Evolutionary conservation across 306 rosid genomes (phyloP).

Genomic region (Biancaea sappan): DNA sequence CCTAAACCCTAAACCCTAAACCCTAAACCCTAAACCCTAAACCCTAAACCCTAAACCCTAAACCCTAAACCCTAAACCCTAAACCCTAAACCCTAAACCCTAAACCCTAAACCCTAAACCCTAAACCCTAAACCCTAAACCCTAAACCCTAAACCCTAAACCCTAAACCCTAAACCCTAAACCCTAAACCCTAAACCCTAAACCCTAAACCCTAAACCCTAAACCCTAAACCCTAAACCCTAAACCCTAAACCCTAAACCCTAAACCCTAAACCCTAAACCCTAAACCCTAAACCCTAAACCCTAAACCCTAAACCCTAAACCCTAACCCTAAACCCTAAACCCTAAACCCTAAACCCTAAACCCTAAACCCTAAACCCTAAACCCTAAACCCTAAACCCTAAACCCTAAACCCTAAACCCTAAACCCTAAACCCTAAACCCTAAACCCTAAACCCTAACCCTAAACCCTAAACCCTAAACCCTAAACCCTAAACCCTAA

Average conservation of each 20-base stretch:
- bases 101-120: conserved; percentile 21
- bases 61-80: conserved; percentile 21
- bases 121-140: conserved; percentile 17
- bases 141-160: not conserved
- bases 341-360: not conserved
- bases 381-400: conserved; percentile 4
- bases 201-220: not conserved
- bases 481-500: not conserved
- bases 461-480: not conserved
- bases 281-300: not conserved
- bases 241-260: conserved; percentile 10
- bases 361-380: not conserved
- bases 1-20: conserved; percentile 1
- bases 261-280: conserved; percentile 3
- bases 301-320: conserved; percentile 4
- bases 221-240: not conserved
- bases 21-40: not conserved
- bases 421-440: not conserved
- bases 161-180: conserved; percentile 13
- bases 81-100: conserved; percentile 17
- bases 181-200: conserved; percentile 5
- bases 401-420: not conserved
- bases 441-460: not conserved
- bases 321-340: conserved; percentile 14
- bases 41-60: conserved; percentile 12